Conservation (phyloP, 1,284 basidiomycete species). For the Marasmius sp. region DNA sequence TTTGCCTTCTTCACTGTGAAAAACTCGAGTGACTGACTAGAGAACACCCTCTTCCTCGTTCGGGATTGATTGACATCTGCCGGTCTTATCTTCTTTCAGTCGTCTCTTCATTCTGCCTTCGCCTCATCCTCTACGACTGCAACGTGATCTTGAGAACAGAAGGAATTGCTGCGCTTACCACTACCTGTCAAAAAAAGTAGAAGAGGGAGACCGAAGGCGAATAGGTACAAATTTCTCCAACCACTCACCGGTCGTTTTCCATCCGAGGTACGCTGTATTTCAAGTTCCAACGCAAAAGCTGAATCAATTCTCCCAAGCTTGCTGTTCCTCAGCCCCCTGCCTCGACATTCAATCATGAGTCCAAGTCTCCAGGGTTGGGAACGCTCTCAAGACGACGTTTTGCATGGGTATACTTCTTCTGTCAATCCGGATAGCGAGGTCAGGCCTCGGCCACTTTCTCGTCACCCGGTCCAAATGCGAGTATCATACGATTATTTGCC, state of each 20-base stretch:
- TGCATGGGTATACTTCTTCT: neutral
- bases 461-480: neutral
- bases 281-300: neutral
- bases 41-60: neutral
- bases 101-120: neutral
- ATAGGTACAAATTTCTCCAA: neutral
- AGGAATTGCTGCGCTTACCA: neutral
- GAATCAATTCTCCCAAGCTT: neutral
- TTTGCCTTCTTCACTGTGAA: neutral
- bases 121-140: neutral
- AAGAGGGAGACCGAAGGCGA: neutral
- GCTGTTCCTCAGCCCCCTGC: neutral
- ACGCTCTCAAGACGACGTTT: neutral
- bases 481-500: neutral
- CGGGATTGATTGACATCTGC: neutral
- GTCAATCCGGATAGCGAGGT: neutral
- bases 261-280: neutral
- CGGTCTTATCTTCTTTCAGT: neutral
- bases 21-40: neutral
- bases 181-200: neutral
- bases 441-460: neutral
- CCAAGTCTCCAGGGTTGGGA: too few relatives aligned
- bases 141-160: neutral
- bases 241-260: neutral
- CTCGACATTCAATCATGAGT: too few relatives aligned